phyloP scores from a whole-genome alignment of 2,329 filamentous ascomycete species.

The Coccinonectria pachysandricola region DNA sequence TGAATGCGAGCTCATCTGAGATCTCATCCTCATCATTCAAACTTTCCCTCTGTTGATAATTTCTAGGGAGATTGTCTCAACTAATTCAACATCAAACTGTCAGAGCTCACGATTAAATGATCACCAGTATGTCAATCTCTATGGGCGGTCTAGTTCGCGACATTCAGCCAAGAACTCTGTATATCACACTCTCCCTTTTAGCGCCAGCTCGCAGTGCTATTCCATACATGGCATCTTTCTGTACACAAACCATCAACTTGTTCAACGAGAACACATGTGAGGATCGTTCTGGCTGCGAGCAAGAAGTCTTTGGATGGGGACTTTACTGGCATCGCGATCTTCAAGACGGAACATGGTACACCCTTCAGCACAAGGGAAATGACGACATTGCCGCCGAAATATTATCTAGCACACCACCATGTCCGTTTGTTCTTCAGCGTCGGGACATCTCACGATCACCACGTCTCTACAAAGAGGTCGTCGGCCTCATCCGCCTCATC shows the following conservation, averaged over 20 bases:
- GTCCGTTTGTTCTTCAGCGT: constrained; percentile 11
- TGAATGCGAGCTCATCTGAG: no score
- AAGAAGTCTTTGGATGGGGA: constrained; percentile 27
- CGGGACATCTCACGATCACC: constrained; percentile 15
- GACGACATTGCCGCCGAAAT: constrained; percentile 2
- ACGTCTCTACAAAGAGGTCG: constrained; percentile 18
- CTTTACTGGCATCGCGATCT: constrained; percentile 23
- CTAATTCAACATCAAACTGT: no score
- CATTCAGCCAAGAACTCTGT: constrained; percentile 6
- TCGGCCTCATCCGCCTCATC: constrained; percentile 23
- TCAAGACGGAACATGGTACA: constrained; percentile 20
- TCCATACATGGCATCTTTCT: not conserved
- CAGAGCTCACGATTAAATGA: no score
- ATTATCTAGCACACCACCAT: constrained; percentile 4
- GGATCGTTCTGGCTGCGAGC: constrained; percentile 11
- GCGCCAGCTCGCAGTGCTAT: no score
- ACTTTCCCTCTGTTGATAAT: no score
- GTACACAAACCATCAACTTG: constrained; percentile 4
- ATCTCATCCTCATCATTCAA: no score
- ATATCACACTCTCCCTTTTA: constrained; percentile 1
- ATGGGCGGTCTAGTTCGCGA: constrained; percentile 12
- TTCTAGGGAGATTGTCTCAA: no score
- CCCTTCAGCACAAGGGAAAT: constrained; percentile 4
- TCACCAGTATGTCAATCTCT: no score
- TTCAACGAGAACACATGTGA: constrained; percentile 6